Conservation (phyloP, 2,329 filamentous ascomycete species). For the Lachnellula cervina region DNA sequence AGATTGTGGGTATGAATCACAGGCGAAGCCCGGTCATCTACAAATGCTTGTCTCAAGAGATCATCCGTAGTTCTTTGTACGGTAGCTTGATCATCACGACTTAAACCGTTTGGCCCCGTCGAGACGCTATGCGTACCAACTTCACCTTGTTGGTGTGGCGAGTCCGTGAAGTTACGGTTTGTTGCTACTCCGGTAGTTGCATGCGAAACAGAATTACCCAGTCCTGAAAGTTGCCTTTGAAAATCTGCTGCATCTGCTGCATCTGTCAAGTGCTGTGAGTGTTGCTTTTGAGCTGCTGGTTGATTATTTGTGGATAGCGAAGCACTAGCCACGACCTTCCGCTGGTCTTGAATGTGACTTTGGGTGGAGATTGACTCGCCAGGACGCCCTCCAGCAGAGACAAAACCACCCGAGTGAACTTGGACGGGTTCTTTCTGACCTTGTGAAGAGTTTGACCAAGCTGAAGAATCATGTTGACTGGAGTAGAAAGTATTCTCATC, state of each 20-base stretch:
- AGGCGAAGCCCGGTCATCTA: conserved; percentile 46
- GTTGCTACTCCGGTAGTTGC: conserved; percentile 4
- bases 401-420: conserved; percentile 19
- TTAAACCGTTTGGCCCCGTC: neutral
- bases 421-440: conserved; percentile 23
- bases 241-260: neutral
- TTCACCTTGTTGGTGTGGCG: neutral
- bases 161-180: neutral
- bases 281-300: conserved; percentile 17
- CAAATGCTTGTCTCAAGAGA: conserved; percentile 37
- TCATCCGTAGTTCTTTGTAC: conserved; percentile 34
- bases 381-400: conserved; percentile 19
- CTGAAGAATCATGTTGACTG: conserved; percentile 78
- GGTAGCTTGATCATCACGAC: conserved; percentile 32
- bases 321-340: conserved; percentile 24
- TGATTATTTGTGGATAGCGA: conserved; percentile 29
- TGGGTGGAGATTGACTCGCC: conserved; percentile 16
- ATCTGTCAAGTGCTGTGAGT: conserved; percentile 15
- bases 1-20: conserved; percentile 70
- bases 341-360: conserved; percentile 20
- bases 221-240: conserved; percentile 2
- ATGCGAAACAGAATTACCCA: conserved; percentile 8
- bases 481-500: conserved; percentile 96
- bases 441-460: conserved; percentile 41
- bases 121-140: neutral